Base-by-base conservation (phyloP, 768 basidiomycete genomes). In the Mycena capillaripes region DNA sequence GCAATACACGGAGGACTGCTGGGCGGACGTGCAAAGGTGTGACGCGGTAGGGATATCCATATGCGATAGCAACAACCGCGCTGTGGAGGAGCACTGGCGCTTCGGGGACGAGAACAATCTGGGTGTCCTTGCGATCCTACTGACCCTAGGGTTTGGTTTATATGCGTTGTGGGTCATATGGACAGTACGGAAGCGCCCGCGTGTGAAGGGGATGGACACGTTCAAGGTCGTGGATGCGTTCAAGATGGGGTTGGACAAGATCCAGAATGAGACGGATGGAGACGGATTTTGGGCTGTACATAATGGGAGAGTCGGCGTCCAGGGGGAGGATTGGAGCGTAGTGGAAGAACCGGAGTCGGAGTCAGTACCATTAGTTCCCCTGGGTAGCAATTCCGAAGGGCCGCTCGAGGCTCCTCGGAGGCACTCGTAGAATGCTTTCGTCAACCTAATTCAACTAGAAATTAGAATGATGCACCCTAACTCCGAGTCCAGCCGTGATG, bases 61-160 rank as follows among this genome's bases (percentile, higher is more conserved):
- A 5, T 70, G 69, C 55, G 11, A 46, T 29, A 52, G 42, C 29
- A 27, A 52, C 21, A 70, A 30, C 34, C 62, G 52, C n/a, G 36
- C 55, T 6, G 46, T 59, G 16, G 3, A 29, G 50, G 27, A 48
- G 44, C 62, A 64, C 56, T 70, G 69, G 69, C 69, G 69, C 60
- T 63, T 70, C 61, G 61, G 61, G 3, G 23, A 70, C 55, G 52
- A 57, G 30, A 2, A 57, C 50, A 32, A 29, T 25, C 55, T 70
- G 38, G 69, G 69, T 14, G 19, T 61, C 11, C 30, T 70, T 32
- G 69, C 69, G 32, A 69, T 69, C 59, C 2, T 53, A 25, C 27
- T 44, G n/a, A 70, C 40, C 23, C n/a, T 70, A 0, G 69, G 61
- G 29, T 57, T 62, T 12, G 61, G 69, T 14, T 9, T 56, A 29